Base-by-base conservation (phyloP, 192 early-diverging fungal species). In the Backusella westeae region DNA sequence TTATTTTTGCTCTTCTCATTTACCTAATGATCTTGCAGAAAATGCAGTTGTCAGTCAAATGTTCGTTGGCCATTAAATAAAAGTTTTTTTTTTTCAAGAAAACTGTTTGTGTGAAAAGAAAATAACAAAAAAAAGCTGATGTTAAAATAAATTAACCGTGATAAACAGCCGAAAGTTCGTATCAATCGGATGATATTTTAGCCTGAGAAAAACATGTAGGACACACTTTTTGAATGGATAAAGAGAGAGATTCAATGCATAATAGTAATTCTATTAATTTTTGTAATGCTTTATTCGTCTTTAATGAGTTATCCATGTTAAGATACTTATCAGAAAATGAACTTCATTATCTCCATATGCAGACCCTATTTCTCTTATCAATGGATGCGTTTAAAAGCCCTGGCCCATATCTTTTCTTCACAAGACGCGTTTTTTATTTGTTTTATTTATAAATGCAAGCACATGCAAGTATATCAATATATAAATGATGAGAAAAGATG, bases 21-120 rank as follows among this genome's bases (percentile, higher is more conserved):
- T 83, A 80, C 83, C 85, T 85, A 75, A 93, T 83, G 74, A 98
- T 96, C 84, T 93, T 95, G 88, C 97, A 98, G 76, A 98, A 98
- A 74, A 97, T 79, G 85, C 97, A 98, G 78, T 75, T 39, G 34
- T 75, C 76, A 71, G 78, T 74, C 52, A 86, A 74, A 75, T 91
- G 87, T 70, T 88, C 56, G 56, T 59, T 59, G 56, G 56, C 56
- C 56, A 59, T 59, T 59, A 49, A 49, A 12, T 9, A 12, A 49
- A 19, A 19, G 15, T 32, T 32, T 23, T 32, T 32, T 32, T 49
- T n/a, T 1, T 19, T 17, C 4, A 49, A 49, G 4, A 49, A 49
- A 49, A 49, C 17, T n/a, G 46, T 49, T 49, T 49, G 46, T 59
- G 10, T 59, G 1, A 59, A 56, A 21, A 26, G 21, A 59, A 59